These are phyloP conservation scores for Eucalyptus fibrosa DNA, from an alignment of 345 rosid genomes.

Conservation along the genomic window DNA sequence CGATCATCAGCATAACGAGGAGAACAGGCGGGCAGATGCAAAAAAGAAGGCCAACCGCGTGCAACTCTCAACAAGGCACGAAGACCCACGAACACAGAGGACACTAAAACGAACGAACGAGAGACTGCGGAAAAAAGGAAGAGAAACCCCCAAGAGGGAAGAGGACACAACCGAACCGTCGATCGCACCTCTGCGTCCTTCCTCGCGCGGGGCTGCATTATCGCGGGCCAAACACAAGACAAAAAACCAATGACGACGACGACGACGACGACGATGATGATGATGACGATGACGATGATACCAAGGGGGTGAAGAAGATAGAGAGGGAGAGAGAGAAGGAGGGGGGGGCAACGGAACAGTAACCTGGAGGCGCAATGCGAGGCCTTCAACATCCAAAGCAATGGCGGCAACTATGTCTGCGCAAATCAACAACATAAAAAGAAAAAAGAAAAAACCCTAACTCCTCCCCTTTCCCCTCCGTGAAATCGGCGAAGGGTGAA, in stretches of 20 bases:
- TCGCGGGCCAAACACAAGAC: neutral
- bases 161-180: neutral
- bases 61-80: neutral
- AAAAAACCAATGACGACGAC: neutral
- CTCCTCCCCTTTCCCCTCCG: neutral
- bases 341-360: neutral
- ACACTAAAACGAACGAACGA: neutral
- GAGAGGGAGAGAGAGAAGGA: neutral
- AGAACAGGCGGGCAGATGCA: neutral
- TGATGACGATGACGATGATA: neutral
- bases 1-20: neutral
- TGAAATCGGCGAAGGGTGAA: neutral
- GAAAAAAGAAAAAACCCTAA: neutral
- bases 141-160: neutral
- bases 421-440: too few species aligned
- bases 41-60: neutral
- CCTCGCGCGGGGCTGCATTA: neutral
- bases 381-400: neutral
- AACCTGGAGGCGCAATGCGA: neutral
- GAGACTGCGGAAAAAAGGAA: neutral
- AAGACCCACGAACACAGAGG: neutral
- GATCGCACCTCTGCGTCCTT: neutral
- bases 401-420: neutral
- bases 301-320: neutral
- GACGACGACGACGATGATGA: rapidly evolving